A percentile compares a stretch with the other conserved stretches of the same genome.
phyloP scores from a whole-genome alignment of 352 stramenopile genomes.

The Thalassiosira exigua region DNA sequence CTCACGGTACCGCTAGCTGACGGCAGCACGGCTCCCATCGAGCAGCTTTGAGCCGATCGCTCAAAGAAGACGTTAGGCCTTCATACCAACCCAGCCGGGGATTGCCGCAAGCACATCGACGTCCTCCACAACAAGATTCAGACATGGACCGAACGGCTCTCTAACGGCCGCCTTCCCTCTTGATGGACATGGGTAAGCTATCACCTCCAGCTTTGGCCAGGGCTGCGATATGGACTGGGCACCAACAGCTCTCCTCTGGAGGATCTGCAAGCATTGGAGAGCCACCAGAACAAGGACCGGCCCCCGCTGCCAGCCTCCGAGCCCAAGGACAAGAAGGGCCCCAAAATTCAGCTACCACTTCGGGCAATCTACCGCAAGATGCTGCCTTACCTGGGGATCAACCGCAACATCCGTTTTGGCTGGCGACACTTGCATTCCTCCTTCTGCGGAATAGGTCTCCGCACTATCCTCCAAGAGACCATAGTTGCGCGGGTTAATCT shows the following conservation, averaged over 20 bases:
- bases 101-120: constrained; percentile 5
- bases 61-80: constrained; percentile 29
- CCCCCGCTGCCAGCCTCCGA: not conserved
- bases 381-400: constrained; percentile 2
- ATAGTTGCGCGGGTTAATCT: not conserved
- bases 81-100: constrained; percentile 12
- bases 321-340: too few relatives aligned
- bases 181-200: constrained; percentile 33
- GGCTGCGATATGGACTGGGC: constrained; percentile 27
- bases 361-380: not conserved
- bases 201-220: constrained; percentile 21
- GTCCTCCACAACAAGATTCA: not conserved
- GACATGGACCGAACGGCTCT: constrained; percentile 9
- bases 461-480: not conserved
- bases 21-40: not conserved
- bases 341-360: not conserved
- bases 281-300: not conserved
- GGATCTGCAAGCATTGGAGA: not conserved
- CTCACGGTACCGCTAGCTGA: constrained; percentile 15
- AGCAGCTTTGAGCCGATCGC: constrained; percentile 1
- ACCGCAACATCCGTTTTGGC: constrained; percentile 1
- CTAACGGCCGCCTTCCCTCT: not conserved
- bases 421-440: constrained; percentile 3
- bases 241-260: not conserved
- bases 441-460: constrained; percentile 11